Conservation (phyloP, 2,329 filamentous ascomycete genomes). For the Elsinoe australis region DNA sequence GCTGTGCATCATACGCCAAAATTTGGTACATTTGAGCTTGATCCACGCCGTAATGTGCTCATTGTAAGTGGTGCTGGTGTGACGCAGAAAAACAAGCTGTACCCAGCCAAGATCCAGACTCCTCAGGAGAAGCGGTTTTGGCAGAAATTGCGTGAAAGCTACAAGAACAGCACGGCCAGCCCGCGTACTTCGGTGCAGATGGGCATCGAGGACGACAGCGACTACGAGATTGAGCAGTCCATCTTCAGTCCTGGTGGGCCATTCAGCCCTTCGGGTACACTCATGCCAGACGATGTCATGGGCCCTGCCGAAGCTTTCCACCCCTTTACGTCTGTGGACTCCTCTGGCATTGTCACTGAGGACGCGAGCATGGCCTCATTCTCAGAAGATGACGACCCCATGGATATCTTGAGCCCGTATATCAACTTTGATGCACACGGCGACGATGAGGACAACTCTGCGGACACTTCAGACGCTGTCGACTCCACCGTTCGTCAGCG, state of each 20-base stretch:
- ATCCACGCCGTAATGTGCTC: slow-evolving; percentile 22
- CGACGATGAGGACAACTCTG: slow-evolving; percentile 49
- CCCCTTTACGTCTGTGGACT: slow-evolving; percentile 19
- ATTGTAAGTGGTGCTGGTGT: slow-evolving; percentile 20
- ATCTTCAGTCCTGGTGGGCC: slow-evolving; percentile 13
- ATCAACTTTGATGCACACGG: slow-evolving; percentile 54
- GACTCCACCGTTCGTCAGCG: slow-evolving; percentile 37
- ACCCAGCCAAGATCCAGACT: slow-evolving; percentile 21
- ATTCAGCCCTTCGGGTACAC: slow-evolving; percentile 17
- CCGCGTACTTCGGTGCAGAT: slow-evolving; percentile 25
- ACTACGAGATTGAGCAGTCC: slow-evolving; percentile 12
- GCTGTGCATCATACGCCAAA: slow-evolving; percentile 18
- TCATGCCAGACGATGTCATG: slow-evolving; percentile 19
- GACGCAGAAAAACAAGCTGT: slow-evolving; percentile 19
- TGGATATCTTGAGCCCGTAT: slow-evolving; percentile 59
- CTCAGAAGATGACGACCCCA: slow-evolving; percentile 48
- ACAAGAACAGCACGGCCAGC: slow-evolving; percentile 26
- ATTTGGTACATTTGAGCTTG: slow-evolving; percentile 26
- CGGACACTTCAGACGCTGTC: slow-evolving; percentile 30
- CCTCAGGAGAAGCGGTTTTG: slow-evolving; percentile 19
- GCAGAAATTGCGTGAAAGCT: slow-evolving; percentile 19
- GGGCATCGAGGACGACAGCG: slow-evolving; percentile 20
- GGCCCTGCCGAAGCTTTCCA: slow-evolving; percentile 20
- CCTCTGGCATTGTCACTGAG: slow-evolving; percentile 18
- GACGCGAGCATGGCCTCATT: slow-evolving; percentile 23